Conservation (phyloP, 768 basidiomycete genomes). For the Lactarius hatsudake region DNA sequence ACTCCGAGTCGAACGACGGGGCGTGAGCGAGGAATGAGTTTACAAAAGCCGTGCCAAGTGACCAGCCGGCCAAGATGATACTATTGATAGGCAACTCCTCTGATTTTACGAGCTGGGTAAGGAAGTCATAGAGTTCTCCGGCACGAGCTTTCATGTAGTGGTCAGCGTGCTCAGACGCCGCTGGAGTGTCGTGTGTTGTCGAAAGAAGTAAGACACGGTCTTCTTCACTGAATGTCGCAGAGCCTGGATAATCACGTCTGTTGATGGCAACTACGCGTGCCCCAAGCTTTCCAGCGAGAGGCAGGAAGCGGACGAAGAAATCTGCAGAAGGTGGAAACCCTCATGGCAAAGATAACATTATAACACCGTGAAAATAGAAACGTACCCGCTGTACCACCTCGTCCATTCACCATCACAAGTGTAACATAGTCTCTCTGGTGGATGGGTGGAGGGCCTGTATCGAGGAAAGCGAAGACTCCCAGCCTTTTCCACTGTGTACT, state of each 20-base stretch:
- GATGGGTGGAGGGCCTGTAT: background rate
- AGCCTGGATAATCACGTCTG: conserved; percentile 2
- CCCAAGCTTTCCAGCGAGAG: background rate
- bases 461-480: background rate
- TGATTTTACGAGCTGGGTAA: background rate
- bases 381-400: background rate
- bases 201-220: background rate
- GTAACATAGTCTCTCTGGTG: background rate
- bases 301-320: background rate
- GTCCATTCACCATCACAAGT: background rate
- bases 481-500: background rate
- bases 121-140: background rate
- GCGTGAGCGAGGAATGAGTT: background rate
- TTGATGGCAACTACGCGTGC: background rate
- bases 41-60: background rate
- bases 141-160: background rate
- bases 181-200: background rate
- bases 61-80: background rate
- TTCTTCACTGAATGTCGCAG: background rate
- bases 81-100: background rate
- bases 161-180: background rate
- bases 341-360: no score
- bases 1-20: background rate
- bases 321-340: background rate
- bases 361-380: background rate